phyloP scores from a whole-genome alignment of 768 basidiomycete species.

The Suillus placidus region DNA sequence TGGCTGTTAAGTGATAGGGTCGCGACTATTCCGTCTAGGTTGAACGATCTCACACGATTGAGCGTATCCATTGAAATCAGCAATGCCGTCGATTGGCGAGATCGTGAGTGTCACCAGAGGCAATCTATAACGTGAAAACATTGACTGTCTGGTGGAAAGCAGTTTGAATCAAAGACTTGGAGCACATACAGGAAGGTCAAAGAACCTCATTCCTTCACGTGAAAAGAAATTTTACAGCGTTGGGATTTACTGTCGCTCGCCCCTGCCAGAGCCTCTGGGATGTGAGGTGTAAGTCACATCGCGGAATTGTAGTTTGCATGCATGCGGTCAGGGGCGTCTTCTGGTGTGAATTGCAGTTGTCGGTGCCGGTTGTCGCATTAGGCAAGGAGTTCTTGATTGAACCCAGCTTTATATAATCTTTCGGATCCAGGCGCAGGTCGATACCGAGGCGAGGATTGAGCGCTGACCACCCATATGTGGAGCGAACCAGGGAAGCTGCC shows the following conservation, averaged over 20 bases:
- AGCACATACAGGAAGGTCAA: conserved; percentile 11
- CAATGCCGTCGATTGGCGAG: background rate
- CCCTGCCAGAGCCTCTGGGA: conserved; percentile 3
- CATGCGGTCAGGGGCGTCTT: background rate
- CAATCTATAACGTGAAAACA: background rate
- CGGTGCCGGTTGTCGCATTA: background rate
- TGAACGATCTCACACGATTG: background rate
- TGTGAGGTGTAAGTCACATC: background rate
- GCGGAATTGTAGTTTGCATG: background rate
- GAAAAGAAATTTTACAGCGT: conserved; percentile 12
- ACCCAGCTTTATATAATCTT: background rate
- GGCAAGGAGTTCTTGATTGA: conserved; percentile 6
- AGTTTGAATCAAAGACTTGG: background rate
- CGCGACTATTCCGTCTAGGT: background rate
- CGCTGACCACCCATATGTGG: conserved; percentile 37
- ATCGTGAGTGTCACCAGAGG: background rate
- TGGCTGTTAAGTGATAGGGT: background rate
- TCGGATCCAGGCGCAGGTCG: conserved; percentile 26
- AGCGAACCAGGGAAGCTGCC: conserved; percentile 27
- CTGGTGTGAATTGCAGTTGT: conserved; percentile 2
- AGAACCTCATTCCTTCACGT: background rate
- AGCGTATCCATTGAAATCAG: background rate
- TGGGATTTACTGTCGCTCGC: conserved; percentile 25
- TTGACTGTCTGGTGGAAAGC: background rate
- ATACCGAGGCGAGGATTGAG: conserved; percentile 31